Conservation (phyloP, 805 yeast species). For the Sporopachydermia quercuum region DNA sequence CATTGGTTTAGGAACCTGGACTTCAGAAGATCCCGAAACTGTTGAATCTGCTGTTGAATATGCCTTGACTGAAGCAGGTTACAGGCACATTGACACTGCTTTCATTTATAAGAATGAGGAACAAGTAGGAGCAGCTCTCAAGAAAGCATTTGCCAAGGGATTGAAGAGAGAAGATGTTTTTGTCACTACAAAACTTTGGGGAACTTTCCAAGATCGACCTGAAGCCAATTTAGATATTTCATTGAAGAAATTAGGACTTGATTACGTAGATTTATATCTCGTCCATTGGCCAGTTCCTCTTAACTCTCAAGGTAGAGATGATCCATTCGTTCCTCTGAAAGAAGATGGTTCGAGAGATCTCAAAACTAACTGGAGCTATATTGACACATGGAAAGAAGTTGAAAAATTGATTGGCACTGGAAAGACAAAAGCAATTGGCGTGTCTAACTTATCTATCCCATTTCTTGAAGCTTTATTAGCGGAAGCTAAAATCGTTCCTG, state of each 20-base stretch:
- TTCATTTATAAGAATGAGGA: constrained; percentile 53
- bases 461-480: constrained; percentile 35
- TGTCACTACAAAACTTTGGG: constrained; percentile 52
- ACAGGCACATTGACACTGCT: constrained; percentile 66
- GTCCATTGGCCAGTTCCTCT: constrained; percentile 73
- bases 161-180: constrained; percentile 36
- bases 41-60: constrained; percentile 37
- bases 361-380: constrained; percentile 25
- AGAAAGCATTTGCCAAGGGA: constrained; percentile 18
- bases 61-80: constrained; percentile 47
- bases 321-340: constrained; percentile 23
- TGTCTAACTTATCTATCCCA: constrained; percentile 46
- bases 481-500: constrained; percentile 42
- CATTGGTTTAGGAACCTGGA: constrained; percentile 55
- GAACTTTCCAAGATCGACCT: constrained; percentile 24
- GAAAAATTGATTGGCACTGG: constrained; percentile 39
- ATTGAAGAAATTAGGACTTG: constrained; percentile 46
- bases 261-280: constrained; percentile 64
- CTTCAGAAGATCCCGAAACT: constrained; percentile 32
- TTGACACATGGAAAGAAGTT: constrained; percentile 45
- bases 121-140: constrained; percentile 45
- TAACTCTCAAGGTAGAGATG: constrained; percentile 24
- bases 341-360: constrained; percentile 26
- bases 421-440: constrained; percentile 50
- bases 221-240: constrained; percentile 41